Base-by-base conservation (phyloP, 2,329 filamentous ascomycete species). In the Hypomyces perniciosus region DNA sequence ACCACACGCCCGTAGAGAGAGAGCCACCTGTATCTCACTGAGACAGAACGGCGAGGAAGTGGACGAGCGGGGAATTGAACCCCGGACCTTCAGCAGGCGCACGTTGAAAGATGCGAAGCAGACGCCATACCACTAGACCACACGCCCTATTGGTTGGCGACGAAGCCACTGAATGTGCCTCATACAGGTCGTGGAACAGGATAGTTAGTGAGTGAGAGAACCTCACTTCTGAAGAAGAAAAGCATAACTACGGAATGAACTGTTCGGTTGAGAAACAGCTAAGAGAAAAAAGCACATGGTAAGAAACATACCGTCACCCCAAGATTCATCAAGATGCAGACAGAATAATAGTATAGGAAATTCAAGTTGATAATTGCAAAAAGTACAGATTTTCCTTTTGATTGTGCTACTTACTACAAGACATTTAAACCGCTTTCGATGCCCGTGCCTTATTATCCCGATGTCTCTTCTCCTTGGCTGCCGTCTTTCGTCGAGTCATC, bases 381-480 rank as follows among this genome's bases (percentile, higher is more conserved):
- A 31, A 44, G 12, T 12, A 30, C 10, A 13, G 20, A 12, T 31
- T 28, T 28, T 9, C n/a, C n/a, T n/a, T 28, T 34, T 9, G 9
- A 26, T 29, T 13, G 31, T 34, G 8, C n/a, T 59, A 38, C 35
- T 6, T 59, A 38, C 35, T 6, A 20, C 20, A 38, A 38, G 13
- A 8, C 9, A 12, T 38, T 56, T 61, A 72, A 40, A 66, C 61
- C 4, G 67, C 66, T 52, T 65, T 70, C 4, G 66, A 69, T 12
- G 76, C 75, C 50, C 79, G 71, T 33, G 79, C 75, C 61, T 77
- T 79, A 62, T 85, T 85, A 55, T 86, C 83, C 50, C 78, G 72
- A 61, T 85, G 83, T 44, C 83, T 73, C 71, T 81, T 84, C 66
- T 85, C 81, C 73, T 87, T 87, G 31, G 76, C 73, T 4, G 73